Evolutionary conservation across 257 asterid species (phyloP).

Genomic region (Solanum appendiculatum): DNA sequence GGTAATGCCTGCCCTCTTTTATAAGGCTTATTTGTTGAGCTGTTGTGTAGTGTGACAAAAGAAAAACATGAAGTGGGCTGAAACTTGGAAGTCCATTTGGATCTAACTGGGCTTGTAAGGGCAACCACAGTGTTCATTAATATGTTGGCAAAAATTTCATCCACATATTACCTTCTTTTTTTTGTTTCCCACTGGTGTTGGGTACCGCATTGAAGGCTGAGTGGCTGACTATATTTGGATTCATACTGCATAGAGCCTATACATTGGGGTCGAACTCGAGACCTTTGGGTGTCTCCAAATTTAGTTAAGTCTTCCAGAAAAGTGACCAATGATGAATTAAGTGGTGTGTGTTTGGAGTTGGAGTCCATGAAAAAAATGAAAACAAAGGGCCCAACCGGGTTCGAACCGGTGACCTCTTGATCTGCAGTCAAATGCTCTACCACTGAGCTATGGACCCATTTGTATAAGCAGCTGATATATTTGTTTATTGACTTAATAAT

Average conservation of each 20-base stretch:
- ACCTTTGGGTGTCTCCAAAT: too few species aligned
- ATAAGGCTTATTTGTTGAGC: neutral
- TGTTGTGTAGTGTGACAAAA: neutral
- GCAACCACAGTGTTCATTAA: neutral
- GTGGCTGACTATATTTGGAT: too few species aligned
- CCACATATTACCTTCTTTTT: neutral
- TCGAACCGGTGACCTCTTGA: conserved; percentile 43
- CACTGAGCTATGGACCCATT: conserved; percentile 69
- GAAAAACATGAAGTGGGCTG: neutral
- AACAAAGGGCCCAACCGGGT: conserved; percentile 26
- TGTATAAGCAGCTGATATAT: neutral
- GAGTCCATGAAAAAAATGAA: neutral
- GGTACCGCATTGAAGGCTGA: too few species aligned
- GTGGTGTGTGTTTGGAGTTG: too few species aligned
- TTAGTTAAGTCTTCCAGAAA: too few species aligned
- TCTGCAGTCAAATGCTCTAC: conserved; percentile 73
- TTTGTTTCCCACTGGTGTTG: too few species aligned
- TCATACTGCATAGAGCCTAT: too few species aligned
- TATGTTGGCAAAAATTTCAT: neutral
- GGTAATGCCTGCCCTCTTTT: neutral
- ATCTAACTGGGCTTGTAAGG: neutral
- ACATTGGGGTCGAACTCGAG: too few species aligned
- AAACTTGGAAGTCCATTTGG: neutral
- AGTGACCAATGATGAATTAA: too few species aligned
- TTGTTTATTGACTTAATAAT: fast-evolving